Evolutionary conservation across 805 yeast genomes (phyloP).

Genomic region (Zygosaccharomyces lentus): DNA sequence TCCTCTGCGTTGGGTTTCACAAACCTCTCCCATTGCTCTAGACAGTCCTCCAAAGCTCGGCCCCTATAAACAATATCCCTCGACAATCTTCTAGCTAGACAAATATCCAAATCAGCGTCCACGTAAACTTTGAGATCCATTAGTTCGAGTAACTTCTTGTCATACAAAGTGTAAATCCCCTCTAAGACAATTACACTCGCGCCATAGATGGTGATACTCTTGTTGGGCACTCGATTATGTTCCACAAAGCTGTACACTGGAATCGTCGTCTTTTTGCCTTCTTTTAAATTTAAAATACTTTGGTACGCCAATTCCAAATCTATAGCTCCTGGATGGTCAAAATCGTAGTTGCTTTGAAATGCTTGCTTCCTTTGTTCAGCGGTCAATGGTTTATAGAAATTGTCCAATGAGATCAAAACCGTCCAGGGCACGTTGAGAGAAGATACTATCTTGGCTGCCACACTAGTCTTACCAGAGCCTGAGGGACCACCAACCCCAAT

Average conservation of each 20-base stretch:
- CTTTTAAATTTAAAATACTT: constrained; percentile 61
- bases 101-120: constrained; percentile 89
- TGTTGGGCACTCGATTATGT: constrained; percentile 59
- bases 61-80: constrained; percentile 86
- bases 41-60: constrained; percentile 74
- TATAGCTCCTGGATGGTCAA: constrained; percentile 81
- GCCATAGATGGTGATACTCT: constrained; percentile 76
- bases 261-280: constrained; percentile 63
- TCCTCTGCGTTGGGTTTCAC: constrained; percentile 90
- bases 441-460: constrained; percentile 76
- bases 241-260: constrained; percentile 65
- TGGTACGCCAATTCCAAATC: constrained; percentile 70
- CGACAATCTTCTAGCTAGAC: constrained; percentile 81
- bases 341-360: constrained; percentile 67
- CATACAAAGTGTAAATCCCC: constrained; percentile 82
- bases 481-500: constrained; percentile 84
- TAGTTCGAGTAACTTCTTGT: constrained; percentile 59
- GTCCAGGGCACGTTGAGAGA: constrained; percentile 91
- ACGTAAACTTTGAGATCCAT: constrained; percentile 88
- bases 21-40: constrained; percentile 83
- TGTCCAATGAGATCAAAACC: constrained; percentile 81
- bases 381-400: constrained; percentile 76
- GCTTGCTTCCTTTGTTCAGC: constrained; percentile 61
- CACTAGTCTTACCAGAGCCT: constrained; percentile 93
- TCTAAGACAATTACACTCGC: constrained; percentile 91